A percentile compares a stretch with the other conserved stretches of the same genome.
Evolutionary conservation across 1,284 basidiomycete genomes (phyloP).

Genomic region (Sanghuangporus sanghuang): DNA sequence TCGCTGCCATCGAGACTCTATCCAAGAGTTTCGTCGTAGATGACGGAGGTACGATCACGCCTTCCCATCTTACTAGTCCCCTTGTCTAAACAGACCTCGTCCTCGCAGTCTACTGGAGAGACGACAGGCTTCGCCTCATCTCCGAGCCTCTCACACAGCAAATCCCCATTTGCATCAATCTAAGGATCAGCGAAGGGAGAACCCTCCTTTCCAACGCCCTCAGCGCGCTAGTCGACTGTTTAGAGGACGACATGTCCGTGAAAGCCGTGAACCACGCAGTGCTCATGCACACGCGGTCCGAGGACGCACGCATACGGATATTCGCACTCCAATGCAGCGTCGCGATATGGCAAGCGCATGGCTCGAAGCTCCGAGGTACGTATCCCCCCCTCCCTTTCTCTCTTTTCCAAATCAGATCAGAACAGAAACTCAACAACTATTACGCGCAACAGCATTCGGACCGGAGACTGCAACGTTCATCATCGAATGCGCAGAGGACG

Average conservation of each 20-base stretch:
- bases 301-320: constrained; percentile 61
- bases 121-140: constrained; percentile 68
- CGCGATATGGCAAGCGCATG: constrained; percentile 76
- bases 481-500: constrained; percentile 77
- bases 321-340: constrained; percentile 68
- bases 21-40: constrained; percentile 73
- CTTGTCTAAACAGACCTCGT: background rate
- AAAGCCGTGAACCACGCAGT: constrained; percentile 80
- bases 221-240: constrained; percentile 47
- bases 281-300: constrained; percentile 85
- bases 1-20: constrained; percentile 56
- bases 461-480: constrained; percentile 80
- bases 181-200: constrained; percentile 34
- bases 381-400: constrained; percentile 13
- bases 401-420: background rate
- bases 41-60: constrained; percentile 61
- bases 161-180: constrained; percentile 44
- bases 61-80: background rate
- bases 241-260: constrained; percentile 59
- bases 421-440: background rate
- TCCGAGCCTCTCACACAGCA: constrained; percentile 59
- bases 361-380: constrained; percentile 65
- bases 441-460: constrained; percentile 53
- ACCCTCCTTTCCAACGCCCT: constrained; percentile 43
- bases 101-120: constrained; percentile 80